Percentiles rank a stretch among this genome's conserved stretches.
Conservation (phyloP, 1,139 yeast genomes). For the Blastobotrys arbuscula region DNA sequence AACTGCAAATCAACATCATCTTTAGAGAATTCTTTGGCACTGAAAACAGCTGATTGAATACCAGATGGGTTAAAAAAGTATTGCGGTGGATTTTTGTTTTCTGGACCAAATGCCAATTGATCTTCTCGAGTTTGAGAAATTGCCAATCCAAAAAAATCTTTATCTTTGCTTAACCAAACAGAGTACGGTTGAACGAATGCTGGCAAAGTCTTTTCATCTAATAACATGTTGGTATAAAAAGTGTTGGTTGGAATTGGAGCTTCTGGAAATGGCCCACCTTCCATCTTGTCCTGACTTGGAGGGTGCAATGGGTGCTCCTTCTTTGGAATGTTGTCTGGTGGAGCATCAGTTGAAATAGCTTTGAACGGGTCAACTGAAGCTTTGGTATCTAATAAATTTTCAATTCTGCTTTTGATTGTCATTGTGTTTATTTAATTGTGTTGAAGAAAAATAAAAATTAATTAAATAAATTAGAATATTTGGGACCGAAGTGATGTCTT, state of each 20-base stretch:
- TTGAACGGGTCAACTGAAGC: constrained; percentile 2
- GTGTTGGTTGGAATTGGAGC: constrained; percentile 72
- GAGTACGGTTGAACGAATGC: constrained; percentile 84
- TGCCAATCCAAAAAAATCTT: constrained; percentile 50
- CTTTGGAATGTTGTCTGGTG: constrained; percentile 39
- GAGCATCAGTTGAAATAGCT: constrained; percentile 13
- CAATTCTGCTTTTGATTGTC: neutral
- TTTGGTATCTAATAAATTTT: neutral
- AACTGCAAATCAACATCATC: constrained; percentile 23
- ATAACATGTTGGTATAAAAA: constrained; percentile 71
- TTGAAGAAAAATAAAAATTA: too few relatives aligned
- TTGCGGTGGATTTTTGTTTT: constrained; percentile 32
- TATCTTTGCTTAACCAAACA: constrained; percentile 51
- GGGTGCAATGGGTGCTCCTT: constrained; percentile 46
- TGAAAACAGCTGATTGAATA: constrained; percentile 33
- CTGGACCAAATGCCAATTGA: constrained; percentile 64
- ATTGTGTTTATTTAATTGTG: too few relatives aligned
- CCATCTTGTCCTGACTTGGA: constrained; percentile 14
- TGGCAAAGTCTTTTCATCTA: constrained; percentile 57
- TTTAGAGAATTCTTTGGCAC: constrained; percentile 30
- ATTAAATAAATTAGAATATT: too few relatives aligned
- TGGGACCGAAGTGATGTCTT: too few relatives aligned
- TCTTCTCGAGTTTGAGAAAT: constrained; percentile 56
- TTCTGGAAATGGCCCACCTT: constrained; percentile 6
- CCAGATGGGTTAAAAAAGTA: constrained; percentile 38